phyloP scores from a whole-genome alignment of 352 stramenopile species.

The Globisporangium mamillatum region DNA sequence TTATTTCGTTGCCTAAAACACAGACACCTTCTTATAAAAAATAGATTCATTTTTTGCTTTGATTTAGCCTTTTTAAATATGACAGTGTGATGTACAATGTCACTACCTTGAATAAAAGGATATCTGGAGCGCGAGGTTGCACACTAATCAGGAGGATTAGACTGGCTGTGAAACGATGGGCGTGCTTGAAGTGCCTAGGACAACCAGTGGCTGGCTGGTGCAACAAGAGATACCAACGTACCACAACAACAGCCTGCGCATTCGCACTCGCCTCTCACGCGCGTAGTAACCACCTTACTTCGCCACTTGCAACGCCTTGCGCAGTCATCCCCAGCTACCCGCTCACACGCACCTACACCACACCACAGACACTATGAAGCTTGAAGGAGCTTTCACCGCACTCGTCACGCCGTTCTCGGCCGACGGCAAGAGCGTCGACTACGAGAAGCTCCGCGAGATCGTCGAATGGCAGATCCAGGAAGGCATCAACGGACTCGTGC shows the following conservation, averaged over 20 bases:
- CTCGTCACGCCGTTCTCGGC: slow-evolving; percentile 96
- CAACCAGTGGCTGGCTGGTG: slow-evolving; percentile 18
- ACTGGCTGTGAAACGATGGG: slow-evolving; percentile 6
- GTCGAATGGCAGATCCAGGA: slow-evolving; percentile 92
- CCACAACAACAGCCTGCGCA: background rate
- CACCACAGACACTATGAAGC: slow-evolving; percentile 16
- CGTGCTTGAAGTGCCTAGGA: slow-evolving; percentile 28
- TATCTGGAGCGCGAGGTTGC: no score
- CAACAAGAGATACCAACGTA: background rate
- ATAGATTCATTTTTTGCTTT: background rate
- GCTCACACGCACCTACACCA: background rate
- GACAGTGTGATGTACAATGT: no score
- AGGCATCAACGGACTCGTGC: slow-evolving; percentile 95
- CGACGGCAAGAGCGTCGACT: slow-evolving; percentile 91
- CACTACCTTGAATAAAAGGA: no score
- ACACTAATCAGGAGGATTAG: background rate
- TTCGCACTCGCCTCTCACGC: background rate
- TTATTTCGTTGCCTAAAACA: background rate
- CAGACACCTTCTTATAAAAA: background rate
- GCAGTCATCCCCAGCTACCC: background rate
- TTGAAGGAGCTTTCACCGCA: slow-evolving; percentile 88
- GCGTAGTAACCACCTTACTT: slow-evolving; percentile 16
- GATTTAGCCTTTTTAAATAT: no score
- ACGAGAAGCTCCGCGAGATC: slow-evolving; percentile 89
- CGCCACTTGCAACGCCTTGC: slow-evolving; percentile 11